A percentile compares a stretch with the other conserved stretches of the same genome.
Conservation (phyloP, 176 grass and related monocot genomes). For the Triticum dicoccoides region DNA sequence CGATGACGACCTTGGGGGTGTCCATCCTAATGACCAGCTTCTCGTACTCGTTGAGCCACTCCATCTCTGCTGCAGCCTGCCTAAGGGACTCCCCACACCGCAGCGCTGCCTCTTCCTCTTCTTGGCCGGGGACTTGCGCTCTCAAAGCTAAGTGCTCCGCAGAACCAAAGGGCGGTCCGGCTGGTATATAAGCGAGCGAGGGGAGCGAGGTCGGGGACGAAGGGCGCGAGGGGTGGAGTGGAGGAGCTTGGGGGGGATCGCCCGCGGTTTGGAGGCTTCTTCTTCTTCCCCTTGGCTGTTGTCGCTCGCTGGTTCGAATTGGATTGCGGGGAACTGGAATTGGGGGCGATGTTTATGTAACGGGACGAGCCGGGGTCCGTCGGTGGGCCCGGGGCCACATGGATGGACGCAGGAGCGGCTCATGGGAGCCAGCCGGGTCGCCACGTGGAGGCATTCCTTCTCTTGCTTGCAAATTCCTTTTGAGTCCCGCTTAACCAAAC, state of each 20-base stretch:
- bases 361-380: too few species aligned
- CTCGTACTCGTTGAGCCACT: slow-evolving; percentile 95
- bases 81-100: background rate
- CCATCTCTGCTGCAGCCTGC: slow-evolving; percentile 36
- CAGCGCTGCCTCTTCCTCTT: background rate
- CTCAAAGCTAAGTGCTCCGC: background rate
- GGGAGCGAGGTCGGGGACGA: background rate
- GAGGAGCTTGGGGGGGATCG: slow-evolving; percentile 31
- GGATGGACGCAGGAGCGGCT: background rate
- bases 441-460: slow-evolving; percentile 43
- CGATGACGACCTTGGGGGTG: slow-evolving; percentile 77
- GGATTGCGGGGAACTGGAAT: background rate
- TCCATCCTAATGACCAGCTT: slow-evolving; percentile 96
- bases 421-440: slow-evolving; percentile 26
- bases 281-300: background rate
- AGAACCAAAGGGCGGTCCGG: background rate
- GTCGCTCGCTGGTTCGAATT: background rate
- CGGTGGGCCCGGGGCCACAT: slow-evolving; percentile 21
- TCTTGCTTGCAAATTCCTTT: background rate
- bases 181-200: background rate
- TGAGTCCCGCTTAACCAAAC: slow-evolving; percentile 22
- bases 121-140: background rate
- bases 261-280: slow-evolving; percentile 19
- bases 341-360: slow-evolving; percentile 18
- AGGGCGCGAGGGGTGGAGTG: background rate